phyloP scores from a whole-genome alignment of 2,329 filamentous ascomycete genomes.

The Neocucurbitaria cava region DNA sequence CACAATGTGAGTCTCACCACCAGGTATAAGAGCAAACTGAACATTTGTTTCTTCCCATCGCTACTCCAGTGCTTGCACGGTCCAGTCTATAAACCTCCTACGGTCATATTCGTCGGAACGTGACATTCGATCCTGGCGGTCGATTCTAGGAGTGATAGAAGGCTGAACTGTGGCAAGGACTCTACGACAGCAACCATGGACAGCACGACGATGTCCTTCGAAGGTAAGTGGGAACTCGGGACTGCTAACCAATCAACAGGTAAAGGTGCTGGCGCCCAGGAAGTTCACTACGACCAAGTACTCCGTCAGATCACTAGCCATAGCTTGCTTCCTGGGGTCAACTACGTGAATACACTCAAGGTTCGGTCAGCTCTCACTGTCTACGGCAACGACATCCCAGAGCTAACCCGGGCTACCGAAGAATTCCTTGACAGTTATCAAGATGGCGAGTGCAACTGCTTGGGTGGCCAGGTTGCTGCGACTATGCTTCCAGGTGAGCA shows the following conservation, averaged over 20 bases:
- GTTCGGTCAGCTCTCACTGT: slow-evolving; percentile 1
- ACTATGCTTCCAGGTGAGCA: slow-evolving; percentile 9
- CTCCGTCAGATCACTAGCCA: not conserved
- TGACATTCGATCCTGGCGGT: not conserved
- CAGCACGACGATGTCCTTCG: not conserved
- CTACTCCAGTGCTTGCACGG: not conserved
- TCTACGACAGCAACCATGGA: not conserved
- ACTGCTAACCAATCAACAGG: not conserved
- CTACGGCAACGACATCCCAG: slow-evolving; percentile 9
- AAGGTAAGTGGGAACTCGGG: not conserved
- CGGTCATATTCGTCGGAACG: not conserved
- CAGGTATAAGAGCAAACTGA: not conserved
- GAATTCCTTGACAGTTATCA: slow-evolving; percentile 7
- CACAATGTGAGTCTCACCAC: not conserved
- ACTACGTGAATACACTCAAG: slow-evolving; percentile 1
- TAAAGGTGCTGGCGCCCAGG: not conserved
- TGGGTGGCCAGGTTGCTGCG: not conserved
- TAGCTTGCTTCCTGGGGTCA: slow-evolving; percentile 8
- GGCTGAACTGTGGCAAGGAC: not conserved
- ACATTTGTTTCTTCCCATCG: not conserved
- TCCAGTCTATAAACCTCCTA: not conserved
- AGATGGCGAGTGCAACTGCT: slow-evolving; percentile 7
- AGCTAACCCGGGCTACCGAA: slow-evolving; percentile 7
- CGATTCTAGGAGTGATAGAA: not conserved
- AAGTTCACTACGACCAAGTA: not conserved